Conservation (phyloP, 371 early-diverging fungal genomes). For the Zancudomyces culisetae region DNA sequence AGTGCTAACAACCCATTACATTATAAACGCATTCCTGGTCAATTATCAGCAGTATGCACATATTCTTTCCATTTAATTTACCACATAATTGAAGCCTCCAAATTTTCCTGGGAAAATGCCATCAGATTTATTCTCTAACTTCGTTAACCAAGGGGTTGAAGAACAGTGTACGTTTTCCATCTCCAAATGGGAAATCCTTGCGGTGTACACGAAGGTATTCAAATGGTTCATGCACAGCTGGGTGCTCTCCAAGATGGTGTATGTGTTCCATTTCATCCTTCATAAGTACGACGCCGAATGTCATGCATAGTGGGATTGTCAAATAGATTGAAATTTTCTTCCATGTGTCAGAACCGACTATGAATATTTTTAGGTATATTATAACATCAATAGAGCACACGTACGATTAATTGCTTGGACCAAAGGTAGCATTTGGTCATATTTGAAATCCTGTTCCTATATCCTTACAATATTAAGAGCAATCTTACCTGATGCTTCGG, state of each 20-base stretch:
- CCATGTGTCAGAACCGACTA: conserved; percentile 24
- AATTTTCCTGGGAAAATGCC: not conserved
- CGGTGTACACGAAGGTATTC: conserved; percentile 21
- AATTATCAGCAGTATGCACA: too few relatives aligned
- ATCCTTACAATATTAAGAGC: too few relatives aligned
- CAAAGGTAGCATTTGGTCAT: too few relatives aligned
- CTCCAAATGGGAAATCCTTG: conserved; percentile 23
- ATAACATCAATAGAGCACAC: too few relatives aligned
- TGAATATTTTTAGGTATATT: too few relatives aligned
- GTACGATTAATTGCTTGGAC: too few relatives aligned
- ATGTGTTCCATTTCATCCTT: conserved; percentile 28
- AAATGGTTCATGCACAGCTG: conserved; percentile 16
- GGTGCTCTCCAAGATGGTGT: conserved; percentile 23
- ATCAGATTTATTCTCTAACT: conserved; percentile 12
- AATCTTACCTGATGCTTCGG: conserved; percentile 19
- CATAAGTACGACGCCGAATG: conserved; percentile 23
- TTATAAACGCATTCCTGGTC: too few relatives aligned
- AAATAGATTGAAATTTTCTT: conserved; percentile 21
- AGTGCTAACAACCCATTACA: too few relatives aligned
- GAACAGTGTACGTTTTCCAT: conserved; percentile 22
- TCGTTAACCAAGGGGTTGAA: conserved; percentile 22
- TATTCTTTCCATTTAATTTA: too few relatives aligned
- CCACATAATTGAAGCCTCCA: too few relatives aligned
- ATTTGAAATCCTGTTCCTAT: too few relatives aligned
- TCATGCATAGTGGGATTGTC: conserved; percentile 20